Percentiles rank a stretch among this genome's conserved stretches.
Evolutionary conservation across 345 rosid genomes (phyloP).

Genomic region (Citrus sinensis): DVS_A1.0 CM039168.1:29188501-29189000

Average conservation of each 20-base stretch:
- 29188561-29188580: not conserved
- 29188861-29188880: not conserved
- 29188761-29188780: not conserved
- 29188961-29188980: not conserved
- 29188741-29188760: not conserved
- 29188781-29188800: not conserved
- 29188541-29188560: not conserved
- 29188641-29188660: not conserved
- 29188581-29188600: not conserved
- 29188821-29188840: not conserved
- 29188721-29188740: not conserved
- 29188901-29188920: not conserved
- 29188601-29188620: not conserved
- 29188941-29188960: not conserved
- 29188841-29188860: not conserved
- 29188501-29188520: constrained; percentile 19
- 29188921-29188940: not conserved
- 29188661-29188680: not conserved
- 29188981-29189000: not conserved
- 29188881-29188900: not conserved
- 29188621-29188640: not conserved
- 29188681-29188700: not conserved
- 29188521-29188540: not conserved
- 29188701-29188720: not conserved
- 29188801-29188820: not conserved